Conservation (phyloP, 108 stramenopile species). For the Pseudonitzschia pungens region DNA sequence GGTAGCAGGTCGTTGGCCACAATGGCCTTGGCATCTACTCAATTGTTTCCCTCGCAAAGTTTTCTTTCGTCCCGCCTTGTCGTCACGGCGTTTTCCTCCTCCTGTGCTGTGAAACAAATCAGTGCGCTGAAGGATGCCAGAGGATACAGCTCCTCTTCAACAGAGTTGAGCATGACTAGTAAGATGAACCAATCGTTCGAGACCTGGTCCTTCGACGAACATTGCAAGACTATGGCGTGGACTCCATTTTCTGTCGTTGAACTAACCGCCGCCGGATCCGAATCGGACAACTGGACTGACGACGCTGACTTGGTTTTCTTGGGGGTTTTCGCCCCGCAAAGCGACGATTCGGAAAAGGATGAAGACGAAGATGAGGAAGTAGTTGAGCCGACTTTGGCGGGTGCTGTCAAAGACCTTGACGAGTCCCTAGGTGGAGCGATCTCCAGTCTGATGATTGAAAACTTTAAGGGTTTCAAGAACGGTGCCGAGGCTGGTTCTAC, state of each 20-base stretch:
- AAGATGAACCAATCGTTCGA: slow-evolving; percentile 60
- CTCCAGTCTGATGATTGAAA: slow-evolving; percentile 62
- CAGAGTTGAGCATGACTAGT: slow-evolving; percentile 18
- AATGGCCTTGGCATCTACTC: slow-evolving; percentile 16
- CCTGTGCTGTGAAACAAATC: slow-evolving; percentile 12
- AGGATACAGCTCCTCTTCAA: slow-evolving; percentile 5
- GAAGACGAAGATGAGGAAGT: slow-evolving; percentile 54
- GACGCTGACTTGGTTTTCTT: slow-evolving; percentile 73
- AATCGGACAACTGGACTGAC: slow-evolving; percentile 29
- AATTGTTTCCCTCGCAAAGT: neutral
- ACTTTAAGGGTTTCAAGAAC: slow-evolving; percentile 78
- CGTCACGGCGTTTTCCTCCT: slow-evolving; percentile 25
- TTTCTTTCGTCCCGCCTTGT: neutral
- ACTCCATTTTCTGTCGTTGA: slow-evolving; percentile 39
- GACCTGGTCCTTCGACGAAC: slow-evolving; percentile 82
- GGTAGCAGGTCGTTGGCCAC: slow-evolving; percentile 4
- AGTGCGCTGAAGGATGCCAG: neutral
- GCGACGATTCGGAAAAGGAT: slow-evolving; percentile 37
- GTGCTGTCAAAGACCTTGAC: slow-evolving; percentile 63
- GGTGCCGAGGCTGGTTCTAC: slow-evolving; percentile 70
- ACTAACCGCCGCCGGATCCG: slow-evolving; percentile 21
- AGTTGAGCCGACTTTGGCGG: slow-evolving; percentile 44
- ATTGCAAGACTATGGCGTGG: slow-evolving; percentile 80
- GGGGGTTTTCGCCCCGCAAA: slow-evolving; percentile 67
- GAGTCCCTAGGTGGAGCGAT: slow-evolving; percentile 64